phyloP scores from a whole-genome alignment of 495 filamentous ascomycete species.

The Neurospora sp. region DNA sequence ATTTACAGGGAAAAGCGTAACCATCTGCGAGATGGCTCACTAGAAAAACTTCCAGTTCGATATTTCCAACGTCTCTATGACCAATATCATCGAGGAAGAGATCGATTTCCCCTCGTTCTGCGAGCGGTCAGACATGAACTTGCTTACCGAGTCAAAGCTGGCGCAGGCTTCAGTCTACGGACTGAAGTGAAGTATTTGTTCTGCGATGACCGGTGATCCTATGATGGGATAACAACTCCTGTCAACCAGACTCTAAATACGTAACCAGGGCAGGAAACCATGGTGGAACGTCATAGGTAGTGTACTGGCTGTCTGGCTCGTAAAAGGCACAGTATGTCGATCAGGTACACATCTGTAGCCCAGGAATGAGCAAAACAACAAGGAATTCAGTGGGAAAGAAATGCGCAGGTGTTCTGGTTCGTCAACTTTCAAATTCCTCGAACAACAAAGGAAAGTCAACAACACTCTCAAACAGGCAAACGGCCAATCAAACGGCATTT shows the following conservation, averaged over 20 bases:
- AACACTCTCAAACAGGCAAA: background rate
- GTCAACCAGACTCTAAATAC: background rate
- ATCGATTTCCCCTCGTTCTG: background rate
- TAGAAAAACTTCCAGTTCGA: background rate
- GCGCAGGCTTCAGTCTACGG: background rate
- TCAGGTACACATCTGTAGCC: background rate
- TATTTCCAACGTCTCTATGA: background rate
- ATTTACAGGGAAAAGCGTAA: background rate
- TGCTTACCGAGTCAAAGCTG: background rate
- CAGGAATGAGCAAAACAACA: background rate
- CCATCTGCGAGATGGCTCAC: background rate
- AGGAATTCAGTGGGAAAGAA: background rate
- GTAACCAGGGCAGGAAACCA: background rate
- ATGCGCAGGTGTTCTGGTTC: background rate
- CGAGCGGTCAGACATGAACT: background rate
- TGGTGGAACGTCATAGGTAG: background rate
- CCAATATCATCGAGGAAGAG: background rate
- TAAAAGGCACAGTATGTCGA: background rate
- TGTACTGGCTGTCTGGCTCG: background rate
- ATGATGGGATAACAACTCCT: background rate
- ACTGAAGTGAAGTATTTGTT: background rate
- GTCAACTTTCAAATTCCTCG: background rate
- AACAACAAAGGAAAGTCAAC: background rate
- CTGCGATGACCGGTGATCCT: background rate
- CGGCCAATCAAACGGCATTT: slow-evolving; percentile 13